Conservation (phyloP, 495 filamentous ascomycete genomes). For the Penicillium coffeae region DNA sequence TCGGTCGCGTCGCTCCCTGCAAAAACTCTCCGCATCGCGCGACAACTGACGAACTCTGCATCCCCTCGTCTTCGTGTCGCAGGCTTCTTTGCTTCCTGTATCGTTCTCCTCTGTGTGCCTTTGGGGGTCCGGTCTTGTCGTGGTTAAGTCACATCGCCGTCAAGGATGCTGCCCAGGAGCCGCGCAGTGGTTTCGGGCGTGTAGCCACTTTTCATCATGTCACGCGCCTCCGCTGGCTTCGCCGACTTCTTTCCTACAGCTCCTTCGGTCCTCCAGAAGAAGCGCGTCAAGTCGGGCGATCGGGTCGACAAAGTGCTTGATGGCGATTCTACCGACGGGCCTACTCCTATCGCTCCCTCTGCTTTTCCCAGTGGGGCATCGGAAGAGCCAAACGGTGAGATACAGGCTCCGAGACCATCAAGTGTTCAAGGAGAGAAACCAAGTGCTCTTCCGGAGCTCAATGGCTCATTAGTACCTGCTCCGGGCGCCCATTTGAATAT, state of each 20-base stretch:
- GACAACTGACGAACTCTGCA: background rate
- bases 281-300: constrained; percentile 43
- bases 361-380: constrained; percentile 15
- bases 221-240: constrained; percentile 79
- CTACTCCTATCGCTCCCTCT: constrained; percentile 7
- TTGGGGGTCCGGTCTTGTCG: constrained; percentile 13
- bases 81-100: background rate
- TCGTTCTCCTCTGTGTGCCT: background rate
- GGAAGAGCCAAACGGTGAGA: constrained; percentile 7
- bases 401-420: constrained; percentile 8
- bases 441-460: constrained; percentile 59
- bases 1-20: constrained; percentile 6
- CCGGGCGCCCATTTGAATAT: constrained; percentile 48
- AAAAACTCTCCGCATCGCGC: constrained; percentile 11
- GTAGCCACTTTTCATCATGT: constrained; percentile 58
- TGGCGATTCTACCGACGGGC: constrained; percentile 16
- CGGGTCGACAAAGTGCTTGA: constrained; percentile 25
- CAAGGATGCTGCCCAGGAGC: constrained; percentile 44
- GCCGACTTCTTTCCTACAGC: constrained; percentile 89
- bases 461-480: constrained; percentile 1
- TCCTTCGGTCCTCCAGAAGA: constrained; percentile 61
- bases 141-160: constrained; percentile 21
- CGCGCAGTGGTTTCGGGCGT: constrained; percentile 35
- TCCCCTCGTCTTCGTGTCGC: background rate
- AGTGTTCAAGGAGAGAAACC: constrained; percentile 56